A percentile compares a stretch with the other conserved stretches of the same genome.
Evolutionary conservation across 306 rosid genomes (phyloP).

Genomic region (Alnus glutinosa): DNA sequence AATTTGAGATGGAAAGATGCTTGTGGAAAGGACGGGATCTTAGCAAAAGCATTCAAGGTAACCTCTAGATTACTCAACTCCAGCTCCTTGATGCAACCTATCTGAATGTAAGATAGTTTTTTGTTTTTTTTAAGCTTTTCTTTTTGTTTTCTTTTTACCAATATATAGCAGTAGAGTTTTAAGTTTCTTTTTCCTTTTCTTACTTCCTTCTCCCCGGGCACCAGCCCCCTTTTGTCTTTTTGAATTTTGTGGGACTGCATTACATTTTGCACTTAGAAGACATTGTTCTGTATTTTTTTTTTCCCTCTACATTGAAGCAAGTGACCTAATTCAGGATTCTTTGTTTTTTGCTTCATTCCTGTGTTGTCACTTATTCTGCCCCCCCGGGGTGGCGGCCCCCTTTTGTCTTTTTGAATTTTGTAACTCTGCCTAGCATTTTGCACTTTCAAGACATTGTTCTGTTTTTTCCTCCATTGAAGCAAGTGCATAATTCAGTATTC

Average conservation of each 20-base stretch:
- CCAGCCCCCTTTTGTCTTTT: no score
- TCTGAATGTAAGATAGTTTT: neutral
- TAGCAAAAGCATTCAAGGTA: slow-evolving; percentile 61
- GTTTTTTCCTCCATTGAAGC: slow-evolving; percentile 16
- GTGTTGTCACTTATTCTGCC: slow-evolving; percentile 54
- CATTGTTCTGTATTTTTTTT: neutral
- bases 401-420: neutral
- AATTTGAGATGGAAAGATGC: slow-evolving; percentile 49
- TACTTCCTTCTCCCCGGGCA: neutral
- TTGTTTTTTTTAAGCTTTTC: neutral
- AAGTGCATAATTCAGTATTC: slow-evolving; percentile 1
- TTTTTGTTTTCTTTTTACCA: neutral
- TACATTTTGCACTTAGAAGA: neutral
- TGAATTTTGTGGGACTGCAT: no score
- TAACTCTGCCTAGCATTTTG: slow-evolving; percentile 1
- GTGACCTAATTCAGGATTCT: slow-evolving; percentile 8
- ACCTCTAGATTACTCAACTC: slow-evolving; percentile 22
- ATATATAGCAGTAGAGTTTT: neutral
- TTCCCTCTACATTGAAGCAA: neutral
- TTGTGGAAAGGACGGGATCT: slow-evolving; percentile 52
- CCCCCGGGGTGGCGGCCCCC: neutral
- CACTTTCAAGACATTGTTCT: neutral
- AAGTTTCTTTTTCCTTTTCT: neutral
- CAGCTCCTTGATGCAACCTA: neutral
- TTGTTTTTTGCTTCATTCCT: slow-evolving; percentile 11